Conservation (phyloP, 179 eudicot genomes). For the Spinacia oleracea region DNA sequence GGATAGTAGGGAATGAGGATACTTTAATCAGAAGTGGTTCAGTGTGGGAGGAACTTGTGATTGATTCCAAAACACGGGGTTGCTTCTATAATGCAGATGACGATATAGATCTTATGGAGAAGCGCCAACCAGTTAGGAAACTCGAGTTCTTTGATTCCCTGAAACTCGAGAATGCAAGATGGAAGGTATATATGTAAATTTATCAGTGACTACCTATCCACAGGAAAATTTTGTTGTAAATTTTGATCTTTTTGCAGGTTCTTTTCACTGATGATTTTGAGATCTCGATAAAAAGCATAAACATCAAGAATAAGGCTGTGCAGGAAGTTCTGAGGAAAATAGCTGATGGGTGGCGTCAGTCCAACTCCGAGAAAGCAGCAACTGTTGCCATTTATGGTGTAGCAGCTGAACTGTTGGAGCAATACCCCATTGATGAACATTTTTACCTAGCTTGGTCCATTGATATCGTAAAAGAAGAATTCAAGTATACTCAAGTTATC, state of each 20-base stretch:
- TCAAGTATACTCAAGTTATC: constrained; percentile 36
- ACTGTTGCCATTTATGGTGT: not conserved
- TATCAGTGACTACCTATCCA: not conserved
- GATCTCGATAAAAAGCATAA: constrained; percentile 18
- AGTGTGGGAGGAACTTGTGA: constrained; percentile 49
- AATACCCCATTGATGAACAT: constrained; percentile 23
- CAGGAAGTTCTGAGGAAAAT: constrained; percentile 34
- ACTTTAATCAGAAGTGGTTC: constrained; percentile 46
- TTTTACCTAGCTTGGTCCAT: constrained; percentile 34
- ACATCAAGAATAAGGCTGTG: constrained; percentile 29
- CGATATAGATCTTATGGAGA: constrained; percentile 33
- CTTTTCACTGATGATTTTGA: constrained; percentile 28
- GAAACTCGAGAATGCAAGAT: constrained; percentile 34
- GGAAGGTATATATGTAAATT: constrained; percentile 42
- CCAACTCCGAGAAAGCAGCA: constrained; percentile 6
- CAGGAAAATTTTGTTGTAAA: not conserved
- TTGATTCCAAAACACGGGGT: constrained; percentile 50
- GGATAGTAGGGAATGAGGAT: constrained; percentile 55
- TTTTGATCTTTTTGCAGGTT: constrained; percentile 28
- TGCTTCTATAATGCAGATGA: constrained; percentile 47
- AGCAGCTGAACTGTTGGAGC: constrained; percentile 32
- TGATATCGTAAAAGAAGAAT: constrained; percentile 25
- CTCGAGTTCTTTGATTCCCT: constrained; percentile 21
- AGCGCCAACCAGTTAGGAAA: constrained; percentile 20
- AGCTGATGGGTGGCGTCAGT: constrained; percentile 39